These are phyloP conservation scores for Tolypocladium endophyticum DNA, from an alignment of 2,329 filamentous ascomycete genomes.

Conservation along the genomic window DNA sequence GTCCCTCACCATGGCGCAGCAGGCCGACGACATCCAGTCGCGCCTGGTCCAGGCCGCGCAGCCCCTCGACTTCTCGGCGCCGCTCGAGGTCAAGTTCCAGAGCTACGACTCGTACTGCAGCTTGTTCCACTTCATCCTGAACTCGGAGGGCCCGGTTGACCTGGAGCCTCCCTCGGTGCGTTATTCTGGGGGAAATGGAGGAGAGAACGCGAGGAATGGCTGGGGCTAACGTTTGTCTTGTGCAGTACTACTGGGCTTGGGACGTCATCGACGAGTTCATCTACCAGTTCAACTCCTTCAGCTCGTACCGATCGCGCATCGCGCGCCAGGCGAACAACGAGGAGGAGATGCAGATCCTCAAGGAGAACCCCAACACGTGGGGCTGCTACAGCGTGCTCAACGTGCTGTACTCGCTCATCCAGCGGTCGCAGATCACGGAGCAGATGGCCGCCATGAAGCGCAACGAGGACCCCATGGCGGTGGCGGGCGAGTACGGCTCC, in stretches of 20 bases:
- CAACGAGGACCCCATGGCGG: constrained; percentile 76
- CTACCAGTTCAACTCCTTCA: constrained; percentile 99
- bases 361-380: constrained; percentile 98
- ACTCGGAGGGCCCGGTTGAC: constrained; percentile 97
- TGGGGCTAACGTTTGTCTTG: constrained; percentile 8
- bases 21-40: constrained; percentile 85
- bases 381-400: constrained; percentile 99
- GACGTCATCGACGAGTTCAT: constrained; percentile 99
- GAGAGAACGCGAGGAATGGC: not conserved
- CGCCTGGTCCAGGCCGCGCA: constrained; percentile 86
- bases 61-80: constrained; percentile 90
- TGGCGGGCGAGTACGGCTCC: constrained; percentile 90
- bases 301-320: constrained; percentile 86
- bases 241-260: constrained; percentile 97
- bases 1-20: constrained; percentile 59
- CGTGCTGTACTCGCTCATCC: constrained; percentile 97
- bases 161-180: constrained; percentile 91
- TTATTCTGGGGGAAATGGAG: constrained; percentile 12
- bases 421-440: constrained; percentile 95
- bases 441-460: constrained; percentile 92
- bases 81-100: constrained; percentile 92
- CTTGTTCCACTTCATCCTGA: constrained; percentile 97
- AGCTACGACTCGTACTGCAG: constrained; percentile 99
- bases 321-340: constrained; percentile 75
- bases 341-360: constrained; percentile 83